Evolutionary conservation across 768 basidiomycete genomes (phyloP), one percentile per base, ranked within the genome.

Genomic region (Termitomyces eurrhizus): DNA sequence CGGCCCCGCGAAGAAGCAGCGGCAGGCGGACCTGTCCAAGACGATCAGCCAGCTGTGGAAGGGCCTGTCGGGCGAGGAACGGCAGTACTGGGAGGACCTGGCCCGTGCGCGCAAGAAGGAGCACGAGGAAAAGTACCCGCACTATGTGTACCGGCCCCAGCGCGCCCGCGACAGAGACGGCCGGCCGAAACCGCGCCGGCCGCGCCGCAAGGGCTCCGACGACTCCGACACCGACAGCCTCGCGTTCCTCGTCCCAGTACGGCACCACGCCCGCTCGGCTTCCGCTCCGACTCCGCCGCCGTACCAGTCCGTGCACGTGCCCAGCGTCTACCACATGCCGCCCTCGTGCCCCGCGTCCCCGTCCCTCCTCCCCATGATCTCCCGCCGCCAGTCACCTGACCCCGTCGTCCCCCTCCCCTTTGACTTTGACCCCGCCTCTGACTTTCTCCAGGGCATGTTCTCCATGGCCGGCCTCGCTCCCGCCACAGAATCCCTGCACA

Each of bases 41-140:
- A 86, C 84, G 35, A 91, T 92, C 74, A 88, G 86, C 67, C 86
- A 87, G 75, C 86, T 89, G 74, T 92, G 90, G 90, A 89, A 89
- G 74, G 71, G 79, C 32, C 80, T 92, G 56, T 68, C 83, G 13
- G 52, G 81, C 37, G 87, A 87, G 68, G 89, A 92, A 73, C 77
- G 87, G 56, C 74, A 83, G 67, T 80, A 84, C 67, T 92, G 90
- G 90, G 89, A 91, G 75, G 79, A 84, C 58, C 72, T 87, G 64
- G 90, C 90, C 14, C 88, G 87, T 79, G 85, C 87, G 73, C 87
- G 85, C 77, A 89, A 90, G 80, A 84, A 83, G 76, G 88, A 91
- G 76, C 88, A 90, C 72, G 87, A 87, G 75, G 75, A 78, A 69
- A 76, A 84, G 77, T 87, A 90, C 65, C 89, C 90, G 66, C 80